A percentile compares a stretch with the other conserved stretches of the same genome.
phyloP scores from a whole-genome alignment of 2,329 filamentous ascomycete species.

The Aureobasidium sp. region DNA sequence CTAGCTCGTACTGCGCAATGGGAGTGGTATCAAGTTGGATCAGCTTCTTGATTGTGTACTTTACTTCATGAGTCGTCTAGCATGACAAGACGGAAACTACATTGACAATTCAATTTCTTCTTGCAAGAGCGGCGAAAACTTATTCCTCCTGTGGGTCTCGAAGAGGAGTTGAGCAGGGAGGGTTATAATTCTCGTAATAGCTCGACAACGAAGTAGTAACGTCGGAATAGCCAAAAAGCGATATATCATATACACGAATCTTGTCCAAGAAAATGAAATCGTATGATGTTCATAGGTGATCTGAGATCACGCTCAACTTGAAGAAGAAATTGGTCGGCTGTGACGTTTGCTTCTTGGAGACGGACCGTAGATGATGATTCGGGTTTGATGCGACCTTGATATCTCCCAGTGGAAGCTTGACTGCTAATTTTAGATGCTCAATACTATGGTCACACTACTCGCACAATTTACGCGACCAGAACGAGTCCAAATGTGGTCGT shows the following conservation, averaged over 20 bases:
- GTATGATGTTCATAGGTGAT: not conserved
- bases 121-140: too few relatives aligned
- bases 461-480: not conserved
- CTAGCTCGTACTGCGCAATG: slow-evolving; percentile 84
- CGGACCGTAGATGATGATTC: not conserved
- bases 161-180: too few relatives aligned
- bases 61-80: slow-evolving; percentile 33
- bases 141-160: not conserved
- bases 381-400: not conserved
- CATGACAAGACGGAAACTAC: not conserved
- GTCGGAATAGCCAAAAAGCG: too few relatives aligned
- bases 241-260: too few relatives aligned
- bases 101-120: not conserved
- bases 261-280: too few relatives aligned
- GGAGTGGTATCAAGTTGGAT: slow-evolving; percentile 96
- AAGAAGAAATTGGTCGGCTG: not conserved
- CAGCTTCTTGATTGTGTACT: slow-evolving; percentile 88
- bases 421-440: too few relatives aligned
- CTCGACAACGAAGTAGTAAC: too few relatives aligned
- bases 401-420: not conserved
- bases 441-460: not conserved
- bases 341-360: not conserved
- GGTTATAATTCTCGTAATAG: too few relatives aligned
- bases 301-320: too few relatives aligned
- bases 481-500: not conserved